Evolutionary conservation across 1,284 basidiomycete genomes (phyloP).

Genomic region (Sporisorium reilianum): DNA sequence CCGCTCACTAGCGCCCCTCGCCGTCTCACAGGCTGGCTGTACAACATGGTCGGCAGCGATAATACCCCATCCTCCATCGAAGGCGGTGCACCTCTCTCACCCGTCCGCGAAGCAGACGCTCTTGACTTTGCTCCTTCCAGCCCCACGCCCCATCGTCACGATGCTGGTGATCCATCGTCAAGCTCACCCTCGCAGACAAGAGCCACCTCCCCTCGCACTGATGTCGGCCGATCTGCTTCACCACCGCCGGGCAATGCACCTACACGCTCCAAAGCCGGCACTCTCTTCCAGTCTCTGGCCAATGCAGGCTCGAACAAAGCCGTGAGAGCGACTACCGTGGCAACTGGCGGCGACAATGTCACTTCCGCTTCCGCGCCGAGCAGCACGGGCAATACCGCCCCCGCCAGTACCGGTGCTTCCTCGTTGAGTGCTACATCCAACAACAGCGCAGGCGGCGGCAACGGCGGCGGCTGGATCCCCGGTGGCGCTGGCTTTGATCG

Average conservation of each 20-base stretch:
- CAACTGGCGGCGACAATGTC: conserved; percentile 13
- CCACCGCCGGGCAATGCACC: not conserved
- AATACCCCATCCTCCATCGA: conserved; percentile 21
- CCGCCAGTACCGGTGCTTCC: conserved; percentile 6
- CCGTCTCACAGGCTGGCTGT: conserved; percentile 60
- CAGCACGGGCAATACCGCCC: not conserved
- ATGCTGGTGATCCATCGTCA: not conserved
- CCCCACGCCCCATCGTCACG: conserved; percentile 8
- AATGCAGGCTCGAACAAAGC: conserved; percentile 13
- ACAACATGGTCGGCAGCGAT: conserved; percentile 56
- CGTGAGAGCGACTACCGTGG: conserved; percentile 2
- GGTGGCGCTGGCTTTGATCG: conserved; percentile 53
- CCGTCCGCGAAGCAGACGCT: conserved; percentile 35
- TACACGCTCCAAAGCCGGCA: conserved; percentile 28
- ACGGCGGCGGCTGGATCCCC: conserved; percentile 29
- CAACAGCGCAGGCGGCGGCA: not conserved
- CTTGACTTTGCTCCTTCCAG: conserved; percentile 15
- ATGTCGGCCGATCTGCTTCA: conserved; percentile 1
- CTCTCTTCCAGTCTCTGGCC: conserved; percentile 28
- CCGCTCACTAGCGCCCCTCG: conserved; percentile 23
- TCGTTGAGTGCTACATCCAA: not conserved
- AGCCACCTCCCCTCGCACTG: not conserved
- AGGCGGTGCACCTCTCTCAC: conserved; percentile 22
- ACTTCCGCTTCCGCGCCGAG: conserved; percentile 7
- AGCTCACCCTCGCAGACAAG: not conserved